phyloP scores from a whole-genome alignment of 1,139 yeast genomes.

The Sugiyamaella xylanicola region DNA sequence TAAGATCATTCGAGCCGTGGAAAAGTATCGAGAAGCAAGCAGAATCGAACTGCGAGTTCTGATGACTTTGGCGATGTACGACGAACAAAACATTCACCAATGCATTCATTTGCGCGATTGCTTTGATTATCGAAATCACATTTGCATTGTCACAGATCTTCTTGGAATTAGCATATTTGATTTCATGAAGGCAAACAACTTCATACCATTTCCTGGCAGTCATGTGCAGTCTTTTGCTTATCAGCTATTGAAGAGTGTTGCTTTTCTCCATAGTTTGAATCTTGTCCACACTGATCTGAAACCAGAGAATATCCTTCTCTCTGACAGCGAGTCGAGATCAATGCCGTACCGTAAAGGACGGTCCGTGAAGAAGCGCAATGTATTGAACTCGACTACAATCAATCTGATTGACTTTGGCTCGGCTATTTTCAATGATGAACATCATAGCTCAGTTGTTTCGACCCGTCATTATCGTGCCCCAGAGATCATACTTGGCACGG shows the following conservation, averaged over 20 bases:
- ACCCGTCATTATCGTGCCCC: conserved; percentile 96
- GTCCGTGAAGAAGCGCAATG: conserved; percentile 40
- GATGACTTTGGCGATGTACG: conserved; percentile 71
- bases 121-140: conserved; percentile 91
- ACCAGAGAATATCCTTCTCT: conserved; percentile 88
- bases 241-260: conserved; percentile 82
- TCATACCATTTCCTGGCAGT: conserved; percentile 69
- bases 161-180: conserved; percentile 85
- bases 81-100: conserved; percentile 58
- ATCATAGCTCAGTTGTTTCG: conserved; percentile 87
- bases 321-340: conserved; percentile 35
- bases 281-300: conserved; percentile 92
- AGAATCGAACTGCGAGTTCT: conserved; percentile 65
- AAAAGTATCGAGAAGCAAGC: conserved; percentile 50
- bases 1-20: conserved; percentile 68
- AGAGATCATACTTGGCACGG: conserved; percentile 87
- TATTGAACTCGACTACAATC: conserved; percentile 77
- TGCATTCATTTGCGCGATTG: conserved; percentile 80
- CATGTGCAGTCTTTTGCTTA: conserved; percentile 89
- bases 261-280: conserved; percentile 84
- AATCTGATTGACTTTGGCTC: conserved; percentile 95
- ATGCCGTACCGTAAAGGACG: conserved; percentile 35
- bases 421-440: conserved; percentile 91
- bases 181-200: conserved; percentile 71
- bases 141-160: conserved; percentile 89